A percentile compares a stretch with the other conserved stretches of the same genome.
Evolutionary conservation across 768 basidiomycete species (phyloP).

Genomic region (Trametes sanguinea): DNA sequence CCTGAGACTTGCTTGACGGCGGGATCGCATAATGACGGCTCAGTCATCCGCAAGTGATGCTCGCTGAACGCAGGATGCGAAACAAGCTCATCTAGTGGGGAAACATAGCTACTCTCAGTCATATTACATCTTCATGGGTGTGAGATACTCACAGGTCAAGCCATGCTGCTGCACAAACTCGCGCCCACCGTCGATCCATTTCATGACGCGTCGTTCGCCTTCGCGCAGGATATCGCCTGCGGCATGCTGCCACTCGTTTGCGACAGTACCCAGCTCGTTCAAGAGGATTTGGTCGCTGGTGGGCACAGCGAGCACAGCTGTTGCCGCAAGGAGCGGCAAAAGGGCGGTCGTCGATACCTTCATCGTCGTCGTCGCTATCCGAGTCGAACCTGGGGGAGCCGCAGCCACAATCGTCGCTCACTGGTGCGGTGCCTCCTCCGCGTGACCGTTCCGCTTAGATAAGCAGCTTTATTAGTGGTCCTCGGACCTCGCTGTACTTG

Average conservation of each 20-base stretch:
- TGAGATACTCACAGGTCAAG: slow-evolving; percentile 61
- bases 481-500: too few relatives aligned
- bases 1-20: slow-evolving; percentile 54
- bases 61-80: slow-evolving; percentile 39
- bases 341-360: slow-evolving; percentile 8
- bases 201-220: slow-evolving; percentile 44
- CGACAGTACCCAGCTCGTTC: slow-evolving; percentile 28
- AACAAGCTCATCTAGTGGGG: slow-evolving; percentile 41
- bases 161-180: slow-evolving; percentile 71
- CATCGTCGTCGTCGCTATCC: slow-evolving; percentile 18
- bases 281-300: slow-evolving; percentile 51
- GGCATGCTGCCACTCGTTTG: slow-evolving; percentile 35
- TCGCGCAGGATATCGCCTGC: slow-evolving; percentile 41
- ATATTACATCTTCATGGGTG: neutral
- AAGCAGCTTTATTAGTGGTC: too few relatives aligned
- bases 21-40: slow-evolving; percentile 52
- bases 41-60: slow-evolving; percentile 42
- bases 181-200: slow-evolving; percentile 64
- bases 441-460: too few relatives aligned
- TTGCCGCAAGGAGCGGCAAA: slow-evolving; percentile 26
- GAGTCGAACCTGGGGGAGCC: neutral
- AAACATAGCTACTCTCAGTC: neutral
- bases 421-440: too few relatives aligned
- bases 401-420: neutral
- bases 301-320: slow-evolving; percentile 40